Percentiles rank a stretch among this genome's conserved stretches.
Conservation (phyloP, 139 green algal species). For the Marvania coccoides region DNA sequence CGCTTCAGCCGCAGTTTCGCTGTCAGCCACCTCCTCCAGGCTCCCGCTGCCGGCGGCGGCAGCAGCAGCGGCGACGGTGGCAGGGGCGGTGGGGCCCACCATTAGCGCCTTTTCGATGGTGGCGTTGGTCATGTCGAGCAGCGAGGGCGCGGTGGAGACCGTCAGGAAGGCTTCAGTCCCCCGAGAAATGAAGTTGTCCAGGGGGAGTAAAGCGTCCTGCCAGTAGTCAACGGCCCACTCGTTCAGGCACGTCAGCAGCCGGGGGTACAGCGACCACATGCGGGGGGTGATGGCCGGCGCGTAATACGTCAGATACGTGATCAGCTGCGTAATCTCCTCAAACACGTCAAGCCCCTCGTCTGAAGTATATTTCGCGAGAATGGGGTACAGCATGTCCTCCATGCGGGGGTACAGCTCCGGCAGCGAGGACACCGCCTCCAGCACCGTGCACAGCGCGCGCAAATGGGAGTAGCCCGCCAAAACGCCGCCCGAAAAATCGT, state of each 20-base stretch:
- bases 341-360: constrained; percentile 78
- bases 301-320: constrained; percentile 92
- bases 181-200: constrained; percentile 92
- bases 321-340: constrained; percentile 73
- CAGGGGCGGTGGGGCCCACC: too few species aligned
- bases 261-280: constrained; percentile 88
- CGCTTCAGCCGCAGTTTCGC: constrained; percentile 17
- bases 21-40: constrained; percentile 41
- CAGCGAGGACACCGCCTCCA: constrained; percentile 71
- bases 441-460: constrained; percentile 79
- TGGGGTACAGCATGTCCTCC: constrained; percentile 78
- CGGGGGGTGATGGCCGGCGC: constrained; percentile 51
- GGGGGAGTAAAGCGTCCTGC: constrained; percentile 63
- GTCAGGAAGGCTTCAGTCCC: constrained; percentile 68
- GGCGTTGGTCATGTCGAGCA: background rate
- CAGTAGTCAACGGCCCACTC: constrained; percentile 90
- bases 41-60: background rate
- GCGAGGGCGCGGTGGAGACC: background rate
- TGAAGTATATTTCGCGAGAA: constrained; percentile 68
- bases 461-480: constrained; percentile 83
- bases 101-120: background rate
- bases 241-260: constrained; percentile 56
- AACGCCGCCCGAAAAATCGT: constrained; percentile 5
- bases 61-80: background rate
- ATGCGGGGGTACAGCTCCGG: constrained; percentile 70